A percentile compares a stretch with the other conserved stretches of the same genome.
phyloP scores from a whole-genome alignment of 2,329 filamentous ascomycete species.

The Neonectria ditissima region DNA sequence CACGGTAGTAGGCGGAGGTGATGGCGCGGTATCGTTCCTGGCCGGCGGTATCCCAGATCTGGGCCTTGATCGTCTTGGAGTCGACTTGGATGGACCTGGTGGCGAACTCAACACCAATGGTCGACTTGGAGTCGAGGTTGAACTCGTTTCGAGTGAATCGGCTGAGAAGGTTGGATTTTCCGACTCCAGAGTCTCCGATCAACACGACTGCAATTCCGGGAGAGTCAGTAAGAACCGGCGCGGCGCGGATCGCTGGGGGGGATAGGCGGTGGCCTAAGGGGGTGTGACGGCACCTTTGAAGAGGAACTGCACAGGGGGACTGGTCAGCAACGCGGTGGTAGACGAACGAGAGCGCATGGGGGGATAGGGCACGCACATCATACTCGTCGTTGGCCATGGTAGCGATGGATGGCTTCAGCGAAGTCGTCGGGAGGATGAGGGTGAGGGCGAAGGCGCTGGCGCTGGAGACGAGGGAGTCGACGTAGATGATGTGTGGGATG shows the following conservation, averaged over 20 bases:
- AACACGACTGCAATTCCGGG: slow-evolving; percentile 78
- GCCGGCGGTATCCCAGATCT: slow-evolving; percentile 99
- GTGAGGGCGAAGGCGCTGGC: slow-evolving; percentile 38
- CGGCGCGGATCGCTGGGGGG: slow-evolving; percentile 31
- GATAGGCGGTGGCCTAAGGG: slow-evolving; percentile 32
- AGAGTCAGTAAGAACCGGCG: slow-evolving; percentile 47
- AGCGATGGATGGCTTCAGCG: slow-evolving; percentile 48
- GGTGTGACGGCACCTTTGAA: slow-evolving; percentile 84
- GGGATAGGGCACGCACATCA: slow-evolving; percentile 77
- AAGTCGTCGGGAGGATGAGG: slow-evolving; percentile 31
- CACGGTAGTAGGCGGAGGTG: slow-evolving; percentile 98
- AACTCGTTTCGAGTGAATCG: slow-evolving; percentile 99
- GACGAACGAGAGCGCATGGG: slow-evolving; percentile 32
- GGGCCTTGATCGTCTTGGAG: slow-evolving; percentile 99
- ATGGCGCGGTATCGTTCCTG: slow-evolving; percentile 99
- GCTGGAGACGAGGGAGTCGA: slow-evolving; percentile 42
- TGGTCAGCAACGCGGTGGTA: slow-evolving; percentile 48
- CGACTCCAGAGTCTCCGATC: slow-evolving; percentile 99
- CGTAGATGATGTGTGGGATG: slow-evolving; percentile 48
- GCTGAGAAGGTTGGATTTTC: slow-evolving; percentile 99
- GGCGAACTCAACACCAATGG: slow-evolving; percentile 99
- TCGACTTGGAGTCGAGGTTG: slow-evolving; percentile 99
- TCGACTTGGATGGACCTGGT: slow-evolving; percentile 99
- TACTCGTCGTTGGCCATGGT: slow-evolving; percentile 99
- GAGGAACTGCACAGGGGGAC: slow-evolving; percentile 77